Base-by-base conservation (phyloP, 768 basidiomycete species). In the Xerocomus potaroensis region DNA sequence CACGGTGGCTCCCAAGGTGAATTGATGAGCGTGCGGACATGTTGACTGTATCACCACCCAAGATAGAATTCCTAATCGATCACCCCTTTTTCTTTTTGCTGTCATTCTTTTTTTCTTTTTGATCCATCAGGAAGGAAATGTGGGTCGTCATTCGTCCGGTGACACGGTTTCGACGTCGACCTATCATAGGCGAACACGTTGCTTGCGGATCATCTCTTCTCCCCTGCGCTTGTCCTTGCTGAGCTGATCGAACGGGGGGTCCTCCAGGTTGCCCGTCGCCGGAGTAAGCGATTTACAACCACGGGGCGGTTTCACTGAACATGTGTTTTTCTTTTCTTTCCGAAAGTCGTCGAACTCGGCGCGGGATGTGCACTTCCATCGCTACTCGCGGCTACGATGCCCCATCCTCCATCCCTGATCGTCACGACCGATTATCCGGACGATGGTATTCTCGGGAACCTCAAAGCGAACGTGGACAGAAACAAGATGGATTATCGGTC, bases 341-440 rank as follows among this genome's bases (percentile, higher is more conserved):
- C 5, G 38, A 6, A 39, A 85, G 84, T 83, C 1, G 57, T 88
- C n/a, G 87, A 89, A 60, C 75, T 88, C 3, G 84, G 83, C 3
- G 77, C 84, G 8, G 84, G 87, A 6, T 75, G 78, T 36, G 84
- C 78, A 15, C 61, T 90, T 8, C 85, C 84, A 5, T 85, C 82
- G 0, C 66, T 87, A 1, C 69, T 89, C 1, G 55, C 79, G 29
- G 70, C 80, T 33, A 77, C 73, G 7, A 56, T 68, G 9, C 47
- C 64, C 3, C 54, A 65, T 3, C 67, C 77, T 3, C 81, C 83
- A 4, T 65, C 72, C 9, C 64, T 80, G 29, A 68, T 84, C 30
- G 77, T 84, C 12, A 70, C 73, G 18, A 86, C 82, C 3, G 86
- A 91, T 60, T 83, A 85, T 60, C 83, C 84, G 1, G 83, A 87